A percentile compares a stretch with the other conserved stretches of the same genome.
Evolutionary conservation across 2,329 filamentous ascomycete species (phyloP).

Genomic region (Scytalidium sp.): DNA sequence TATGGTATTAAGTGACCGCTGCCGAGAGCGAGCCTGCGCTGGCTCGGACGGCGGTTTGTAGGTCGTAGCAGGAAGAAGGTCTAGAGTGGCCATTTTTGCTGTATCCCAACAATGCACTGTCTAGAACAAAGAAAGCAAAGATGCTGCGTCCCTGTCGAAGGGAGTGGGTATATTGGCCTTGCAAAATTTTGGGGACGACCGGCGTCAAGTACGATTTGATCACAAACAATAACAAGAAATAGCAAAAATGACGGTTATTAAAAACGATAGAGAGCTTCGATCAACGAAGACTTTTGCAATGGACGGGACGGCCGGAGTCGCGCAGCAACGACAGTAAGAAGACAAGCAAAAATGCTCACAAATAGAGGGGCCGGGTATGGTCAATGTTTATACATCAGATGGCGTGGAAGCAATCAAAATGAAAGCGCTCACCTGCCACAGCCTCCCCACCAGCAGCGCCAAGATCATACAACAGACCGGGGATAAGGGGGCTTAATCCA

Average conservation of each 20-base stretch:
- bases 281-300: slow-evolving; percentile 31
- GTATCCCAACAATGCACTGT: slow-evolving; percentile 10
- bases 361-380: background rate
- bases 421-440: background rate
- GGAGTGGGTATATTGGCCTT: slow-evolving; percentile 10
- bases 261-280: slow-evolving; percentile 33
- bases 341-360: background rate
- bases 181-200: slow-evolving; percentile 21
- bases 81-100: slow-evolving; percentile 29
- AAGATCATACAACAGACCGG: background rate
- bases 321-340: slow-evolving; percentile 6
- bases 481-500: background rate
- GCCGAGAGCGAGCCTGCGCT: slow-evolving; percentile 51
- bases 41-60: slow-evolving; percentile 44
- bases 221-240: background rate
- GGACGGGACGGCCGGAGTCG: slow-evolving; percentile 8
- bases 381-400: slow-evolving; percentile 4
- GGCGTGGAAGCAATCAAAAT: background rate
- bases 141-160: slow-evolving; percentile 14
- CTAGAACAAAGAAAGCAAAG: slow-evolving; percentile 7
- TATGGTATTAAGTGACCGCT: slow-evolving; percentile 61
- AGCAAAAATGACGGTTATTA: slow-evolving; percentile 19
- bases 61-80: slow-evolving; percentile 43
- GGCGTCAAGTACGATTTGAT: slow-evolving; percentile 15
- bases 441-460: background rate